Evolutionary conservation across 2,329 filamentous ascomycete species (phyloP).

Genomic region (Lachnellula willkommii): DNA sequence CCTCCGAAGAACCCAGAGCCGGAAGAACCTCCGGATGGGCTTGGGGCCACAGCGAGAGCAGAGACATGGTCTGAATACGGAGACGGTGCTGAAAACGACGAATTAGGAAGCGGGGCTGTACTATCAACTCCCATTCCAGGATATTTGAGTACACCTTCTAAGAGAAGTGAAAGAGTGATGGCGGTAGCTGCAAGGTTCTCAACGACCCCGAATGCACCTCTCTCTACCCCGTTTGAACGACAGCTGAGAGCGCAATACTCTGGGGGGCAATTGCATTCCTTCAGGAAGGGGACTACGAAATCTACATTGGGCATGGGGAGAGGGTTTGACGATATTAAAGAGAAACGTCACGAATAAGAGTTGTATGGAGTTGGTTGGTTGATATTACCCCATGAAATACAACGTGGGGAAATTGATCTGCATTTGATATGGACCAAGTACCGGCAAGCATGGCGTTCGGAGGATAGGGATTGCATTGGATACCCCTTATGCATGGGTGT

Average conservation of each 20-base stretch:
- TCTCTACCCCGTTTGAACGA: constrained; percentile 40
- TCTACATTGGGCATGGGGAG: constrained; percentile 19
- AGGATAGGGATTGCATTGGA: constrained; percentile 16
- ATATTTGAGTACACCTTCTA: constrained; percentile 32
- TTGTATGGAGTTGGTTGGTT: constrained; percentile 1
- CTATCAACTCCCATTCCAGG: constrained; percentile 20
- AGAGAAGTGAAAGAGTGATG: constrained; percentile 38
- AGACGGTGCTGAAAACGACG: constrained; percentile 23
- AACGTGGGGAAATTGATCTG: background rate
- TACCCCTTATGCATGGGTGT: constrained; percentile 12
- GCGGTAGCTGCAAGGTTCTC: constrained; percentile 36
- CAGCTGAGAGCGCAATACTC: constrained; percentile 31
- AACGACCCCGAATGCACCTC: constrained; percentile 40
- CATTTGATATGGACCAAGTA: background rate
- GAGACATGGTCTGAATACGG: constrained; percentile 30
- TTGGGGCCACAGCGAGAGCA: constrained; percentile 17
- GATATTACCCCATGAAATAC: constrained; percentile 4
- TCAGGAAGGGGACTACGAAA: constrained; percentile 14
- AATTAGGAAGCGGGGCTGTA: constrained; percentile 19
- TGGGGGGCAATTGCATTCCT: constrained; percentile 17
- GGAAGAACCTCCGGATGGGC: constrained; percentile 5
- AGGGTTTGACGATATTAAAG: constrained; percentile 27
- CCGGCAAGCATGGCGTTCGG: constrained; percentile 15
- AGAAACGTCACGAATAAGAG: constrained; percentile 20
- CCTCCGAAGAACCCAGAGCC: constrained; percentile 9